Percentiles rank a stretch among this genome's conserved stretches.
These are phyloP conservation scores for Pythium dissimile DNA, from an alignment of 352 stramenopile species.

Conservation along the genomic window DNA sequence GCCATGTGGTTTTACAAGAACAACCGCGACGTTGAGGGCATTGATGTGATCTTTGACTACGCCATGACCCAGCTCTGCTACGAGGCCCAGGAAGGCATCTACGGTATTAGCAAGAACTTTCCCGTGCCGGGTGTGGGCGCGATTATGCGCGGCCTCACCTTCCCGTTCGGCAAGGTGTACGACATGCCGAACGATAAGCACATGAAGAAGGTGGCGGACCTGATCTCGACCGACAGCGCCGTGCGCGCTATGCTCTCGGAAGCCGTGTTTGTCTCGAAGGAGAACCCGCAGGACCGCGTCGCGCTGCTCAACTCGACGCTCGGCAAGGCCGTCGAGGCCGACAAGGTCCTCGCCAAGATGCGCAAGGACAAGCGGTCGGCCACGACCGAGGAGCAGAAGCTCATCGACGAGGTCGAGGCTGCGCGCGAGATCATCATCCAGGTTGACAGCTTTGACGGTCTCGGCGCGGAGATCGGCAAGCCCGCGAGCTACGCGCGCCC, in stretches of 20 bases:
- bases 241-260: constrained; percentile 70
- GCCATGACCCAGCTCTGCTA: constrained; percentile 95
- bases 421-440: constrained; percentile 96
- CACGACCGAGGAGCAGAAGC: constrained; percentile 91
- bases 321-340: constrained; percentile 89
- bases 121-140: constrained; percentile 89
- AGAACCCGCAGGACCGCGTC: constrained; percentile 60
- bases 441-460: constrained; percentile 90
- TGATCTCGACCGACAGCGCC: constrained; percentile 69
- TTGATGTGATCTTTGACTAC: constrained; percentile 96
- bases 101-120: constrained; percentile 96
- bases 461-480: constrained; percentile 79
- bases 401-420: constrained; percentile 95
- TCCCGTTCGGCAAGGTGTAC: constrained; percentile 95
- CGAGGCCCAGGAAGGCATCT: constrained; percentile 95
- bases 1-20: constrained; percentile 97
- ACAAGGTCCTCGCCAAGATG: constrained; percentile 89
- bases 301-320: constrained; percentile 72
- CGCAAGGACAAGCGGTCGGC: constrained; percentile 94
- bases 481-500: constrained; percentile 89
- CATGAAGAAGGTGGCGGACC: constrained; percentile 61
- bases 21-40: constrained; percentile 91
- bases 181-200: constrained; percentile 87
- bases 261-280: constrained; percentile 72
- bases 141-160: constrained; percentile 94